Conservation (phyloP, 2,329 filamentous ascomycete species). For the Aspergillus calidoustus region DNA sequence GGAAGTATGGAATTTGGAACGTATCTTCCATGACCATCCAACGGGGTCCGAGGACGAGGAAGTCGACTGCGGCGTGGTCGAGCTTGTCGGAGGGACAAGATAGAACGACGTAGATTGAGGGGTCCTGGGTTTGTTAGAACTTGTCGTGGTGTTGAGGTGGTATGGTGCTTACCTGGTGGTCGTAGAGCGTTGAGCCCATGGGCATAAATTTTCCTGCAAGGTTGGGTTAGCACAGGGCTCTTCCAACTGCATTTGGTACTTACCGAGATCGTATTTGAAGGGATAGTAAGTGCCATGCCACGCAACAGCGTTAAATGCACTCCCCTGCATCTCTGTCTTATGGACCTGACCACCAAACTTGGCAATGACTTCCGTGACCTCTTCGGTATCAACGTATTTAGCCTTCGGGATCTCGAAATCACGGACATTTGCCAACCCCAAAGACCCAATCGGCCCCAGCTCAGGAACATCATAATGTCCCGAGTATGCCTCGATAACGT, state of each 20-base stretch:
- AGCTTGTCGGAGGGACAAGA: slow-evolving; percentile 11
- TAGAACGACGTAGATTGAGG: slow-evolving; percentile 11
- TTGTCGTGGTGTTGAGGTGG: background rate
- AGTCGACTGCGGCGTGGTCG: slow-evolving; percentile 11
- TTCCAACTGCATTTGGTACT: background rate
- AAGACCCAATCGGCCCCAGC: slow-evolving; percentile 9
- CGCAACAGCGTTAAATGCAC: slow-evolving; percentile 11
- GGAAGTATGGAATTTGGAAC: slow-evolving; percentile 13
- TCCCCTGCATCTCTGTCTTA: slow-evolving; percentile 10
- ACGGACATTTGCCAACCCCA: slow-evolving; percentile 5
- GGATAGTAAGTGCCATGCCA: slow-evolving; percentile 16
- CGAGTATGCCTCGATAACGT: slow-evolving; percentile 13
- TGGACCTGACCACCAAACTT: slow-evolving; percentile 9
- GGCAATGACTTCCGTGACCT: slow-evolving; percentile 6
- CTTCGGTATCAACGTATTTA: slow-evolving; percentile 6
- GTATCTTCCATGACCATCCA: slow-evolving; percentile 17
- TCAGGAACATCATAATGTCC: slow-evolving; percentile 12
- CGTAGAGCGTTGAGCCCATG: slow-evolving; percentile 12
- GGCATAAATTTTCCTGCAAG: slow-evolving; percentile 12
- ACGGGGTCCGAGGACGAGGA: slow-evolving; percentile 7
- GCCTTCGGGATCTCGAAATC: slow-evolving; percentile 12
- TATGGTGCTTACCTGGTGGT: slow-evolving; percentile 7
- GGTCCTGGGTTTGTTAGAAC: background rate
- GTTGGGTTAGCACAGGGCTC: background rate
- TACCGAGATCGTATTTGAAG: slow-evolving; percentile 14